Percentiles rank a stretch among this genome's conserved stretches.
These are phyloP conservation scores for Microcyclospora pomicola DNA, from an alignment of 2,329 filamentous ascomycete species.

Conservation along the genomic window DNA sequence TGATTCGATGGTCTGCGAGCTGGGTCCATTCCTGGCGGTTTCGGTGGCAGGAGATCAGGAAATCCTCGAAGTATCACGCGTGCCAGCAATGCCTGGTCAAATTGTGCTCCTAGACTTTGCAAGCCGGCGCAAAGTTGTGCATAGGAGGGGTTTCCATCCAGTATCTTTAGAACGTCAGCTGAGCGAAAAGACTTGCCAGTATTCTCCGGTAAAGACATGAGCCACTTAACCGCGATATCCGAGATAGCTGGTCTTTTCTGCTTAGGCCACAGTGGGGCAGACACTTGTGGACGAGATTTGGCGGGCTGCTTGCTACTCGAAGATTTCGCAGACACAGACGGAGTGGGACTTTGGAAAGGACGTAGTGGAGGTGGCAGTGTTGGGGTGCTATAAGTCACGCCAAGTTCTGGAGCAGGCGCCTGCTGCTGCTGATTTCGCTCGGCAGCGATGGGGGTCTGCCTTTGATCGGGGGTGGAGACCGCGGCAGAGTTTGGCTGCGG, in stretches of 20 bases:
- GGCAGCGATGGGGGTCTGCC: background rate
- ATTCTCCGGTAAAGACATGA: constrained; percentile 32
- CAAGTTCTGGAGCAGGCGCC: background rate
- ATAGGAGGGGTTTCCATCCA: constrained; percentile 42
- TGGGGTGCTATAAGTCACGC: no score
- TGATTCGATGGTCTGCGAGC: no score
- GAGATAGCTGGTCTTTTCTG: constrained; percentile 39
- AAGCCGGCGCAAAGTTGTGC: constrained; percentile 40
- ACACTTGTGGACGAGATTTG: background rate
- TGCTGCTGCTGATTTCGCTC: background rate
- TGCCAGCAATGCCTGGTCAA: constrained; percentile 42
- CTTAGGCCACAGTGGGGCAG: constrained; percentile 36
- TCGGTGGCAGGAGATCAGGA: no score
- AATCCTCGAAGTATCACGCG: constrained; percentile 30
- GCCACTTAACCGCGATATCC: constrained; percentile 33
- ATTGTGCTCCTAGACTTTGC: constrained; percentile 34
- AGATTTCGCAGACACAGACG: background rate
- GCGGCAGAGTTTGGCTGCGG: background rate
- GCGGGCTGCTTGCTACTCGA: constrained; percentile 1
- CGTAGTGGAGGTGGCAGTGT: background rate
- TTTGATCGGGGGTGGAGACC: background rate
- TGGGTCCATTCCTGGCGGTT: no score
- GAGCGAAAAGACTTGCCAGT: constrained; percentile 23
- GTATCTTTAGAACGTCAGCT: constrained; percentile 31
- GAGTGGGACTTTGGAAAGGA: constrained; percentile 1